A percentile compares a stretch with the other conserved stretches of the same genome.
Evolutionary conservation across 176 grass and related monocot genomes (phyloP).

Genomic region (Carex myosuroides): DNA sequence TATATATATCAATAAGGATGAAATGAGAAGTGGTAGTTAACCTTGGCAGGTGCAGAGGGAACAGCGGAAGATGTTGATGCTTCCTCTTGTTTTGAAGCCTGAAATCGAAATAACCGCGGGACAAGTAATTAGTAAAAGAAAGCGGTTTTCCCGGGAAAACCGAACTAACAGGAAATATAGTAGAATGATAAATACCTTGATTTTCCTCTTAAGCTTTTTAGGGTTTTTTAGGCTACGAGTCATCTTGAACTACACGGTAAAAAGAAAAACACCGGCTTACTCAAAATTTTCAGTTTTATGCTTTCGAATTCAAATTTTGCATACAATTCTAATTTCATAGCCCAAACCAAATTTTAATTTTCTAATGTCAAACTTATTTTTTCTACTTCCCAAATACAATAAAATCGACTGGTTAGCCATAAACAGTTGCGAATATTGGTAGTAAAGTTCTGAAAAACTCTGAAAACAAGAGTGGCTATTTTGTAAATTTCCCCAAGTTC

Average conservation of each 20-base stretch:
- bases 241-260: slow-evolving; percentile 21
- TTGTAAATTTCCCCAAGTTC: neutral
- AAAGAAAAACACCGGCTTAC: neutral
- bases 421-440: neutral
- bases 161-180: neutral
- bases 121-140: neutral
- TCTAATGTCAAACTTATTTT: neutral
- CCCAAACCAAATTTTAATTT: neutral
- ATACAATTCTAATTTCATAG: neutral
- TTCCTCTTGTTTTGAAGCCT: slow-evolving; percentile 23
- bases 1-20: neutral
- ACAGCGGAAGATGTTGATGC: slow-evolving; percentile 24
- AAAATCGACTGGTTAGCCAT: neutral
- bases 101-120: slow-evolving; percentile 12
- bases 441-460: neutral
- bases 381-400: no score
- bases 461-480: neutral
- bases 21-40: neutral
- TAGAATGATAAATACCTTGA: slow-evolving; percentile 23
- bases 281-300: neutral
- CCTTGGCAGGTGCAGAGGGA: slow-evolving; percentile 51
- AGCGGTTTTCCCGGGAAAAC: neutral
- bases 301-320: neutral
- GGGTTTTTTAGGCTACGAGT: slow-evolving; percentile 33
- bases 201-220: slow-evolving; percentile 52